A percentile compares a stretch with the other conserved stretches of the same genome.
Evolutionary conservation across 1,284 basidiomycete species (phyloP).

Genomic region (Ceratobasidium sp.): DNA sequence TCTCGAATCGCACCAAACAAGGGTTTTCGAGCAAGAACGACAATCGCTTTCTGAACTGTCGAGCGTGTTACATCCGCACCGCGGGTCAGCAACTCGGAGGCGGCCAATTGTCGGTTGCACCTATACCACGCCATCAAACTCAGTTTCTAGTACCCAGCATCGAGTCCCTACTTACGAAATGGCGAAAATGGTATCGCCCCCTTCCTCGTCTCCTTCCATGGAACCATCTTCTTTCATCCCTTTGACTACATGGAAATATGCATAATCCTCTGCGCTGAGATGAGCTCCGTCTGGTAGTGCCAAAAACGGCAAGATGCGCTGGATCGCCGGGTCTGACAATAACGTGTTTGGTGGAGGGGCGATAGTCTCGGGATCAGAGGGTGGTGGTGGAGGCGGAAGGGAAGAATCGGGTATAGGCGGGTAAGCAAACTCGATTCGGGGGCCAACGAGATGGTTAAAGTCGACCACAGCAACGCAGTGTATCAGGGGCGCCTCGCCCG

Average conservation of each 20-base stretch:
- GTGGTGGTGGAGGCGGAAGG: conserved; percentile 23
- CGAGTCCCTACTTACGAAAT: conserved; percentile 74
- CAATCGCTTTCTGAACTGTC: conserved; percentile 97
- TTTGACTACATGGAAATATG: conserved; percentile 88
- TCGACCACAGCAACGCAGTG: conserved; percentile 87
- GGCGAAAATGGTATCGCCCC: conserved; percentile 80
- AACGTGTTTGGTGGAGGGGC: conserved; percentile 59
- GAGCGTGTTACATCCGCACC: conserved; percentile 90
- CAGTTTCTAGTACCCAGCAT: background rate
- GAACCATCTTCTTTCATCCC: conserved; percentile 34
- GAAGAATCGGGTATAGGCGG: conserved; percentile 46
- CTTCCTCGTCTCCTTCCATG: conserved; percentile 27
- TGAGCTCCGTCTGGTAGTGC: conserved; percentile 98
- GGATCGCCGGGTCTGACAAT: conserved; percentile 80
- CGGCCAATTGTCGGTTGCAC: conserved; percentile 94
- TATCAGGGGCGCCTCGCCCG: conserved; percentile 67
- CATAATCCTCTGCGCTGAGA: conserved; percentile 94
- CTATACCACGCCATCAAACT: conserved; percentile 56
- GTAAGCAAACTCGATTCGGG: conserved; percentile 80
- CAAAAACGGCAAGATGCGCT: conserved; percentile 90
- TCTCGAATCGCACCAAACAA: conserved; percentile 91
- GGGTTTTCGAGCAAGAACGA: conserved; percentile 89
- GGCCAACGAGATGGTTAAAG: conserved; percentile 92
- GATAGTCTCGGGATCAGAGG: conserved; percentile 48
- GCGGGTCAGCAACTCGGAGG: conserved; percentile 81